phyloP scores from a whole-genome alignment of 78 protist species.

The Acrasis kona region DNA sequence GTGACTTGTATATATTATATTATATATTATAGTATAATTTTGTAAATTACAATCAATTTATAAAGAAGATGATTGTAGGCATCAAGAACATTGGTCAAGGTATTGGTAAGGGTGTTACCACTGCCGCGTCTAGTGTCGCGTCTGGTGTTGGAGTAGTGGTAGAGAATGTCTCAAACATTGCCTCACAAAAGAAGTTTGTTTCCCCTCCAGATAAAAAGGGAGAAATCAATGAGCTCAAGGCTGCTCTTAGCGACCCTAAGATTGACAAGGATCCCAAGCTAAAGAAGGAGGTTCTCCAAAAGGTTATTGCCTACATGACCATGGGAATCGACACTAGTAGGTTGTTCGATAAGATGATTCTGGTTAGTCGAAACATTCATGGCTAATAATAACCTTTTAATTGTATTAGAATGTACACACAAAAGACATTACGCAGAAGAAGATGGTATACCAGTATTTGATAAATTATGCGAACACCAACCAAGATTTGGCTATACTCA shows the following conservation, averaged over 20 bases:
- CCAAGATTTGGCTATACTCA: slow-evolving; percentile 63
- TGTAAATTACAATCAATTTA: too few species aligned
- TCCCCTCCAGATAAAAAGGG: slow-evolving; percentile 51
- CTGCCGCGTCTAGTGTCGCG: too few species aligned
- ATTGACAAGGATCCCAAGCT: slow-evolving; percentile 19
- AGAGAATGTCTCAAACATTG: too few species aligned
- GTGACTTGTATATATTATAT: too few species aligned
- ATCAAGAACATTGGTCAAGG: too few species aligned
- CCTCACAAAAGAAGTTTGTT: too few species aligned
- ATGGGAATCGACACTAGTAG: slow-evolving; percentile 82
- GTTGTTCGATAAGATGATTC: slow-evolving; percentile 74
- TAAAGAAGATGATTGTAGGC: too few species aligned
- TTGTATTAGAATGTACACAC: slow-evolving; percentile 27
- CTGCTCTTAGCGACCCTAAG: slow-evolving; percentile 27
- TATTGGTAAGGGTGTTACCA: too few species aligned
- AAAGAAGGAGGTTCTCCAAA: slow-evolving; percentile 49
- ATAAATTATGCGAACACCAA: slow-evolving; percentile 50
- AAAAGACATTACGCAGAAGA: slow-evolving; percentile 62
- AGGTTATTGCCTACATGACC: slow-evolving; percentile 80
- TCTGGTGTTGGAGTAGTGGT: too few species aligned
- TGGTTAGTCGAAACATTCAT: slow-evolving; percentile 41
- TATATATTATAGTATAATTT: too few species aligned
- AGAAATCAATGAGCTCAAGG: slow-evolving; percentile 54
- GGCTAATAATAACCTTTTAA: neutral
- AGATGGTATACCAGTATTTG: slow-evolving; percentile 74